Conservation (phyloP, 2,329 filamentous ascomycete genomes). For the Drechslerella coelobrocha region DNA sequence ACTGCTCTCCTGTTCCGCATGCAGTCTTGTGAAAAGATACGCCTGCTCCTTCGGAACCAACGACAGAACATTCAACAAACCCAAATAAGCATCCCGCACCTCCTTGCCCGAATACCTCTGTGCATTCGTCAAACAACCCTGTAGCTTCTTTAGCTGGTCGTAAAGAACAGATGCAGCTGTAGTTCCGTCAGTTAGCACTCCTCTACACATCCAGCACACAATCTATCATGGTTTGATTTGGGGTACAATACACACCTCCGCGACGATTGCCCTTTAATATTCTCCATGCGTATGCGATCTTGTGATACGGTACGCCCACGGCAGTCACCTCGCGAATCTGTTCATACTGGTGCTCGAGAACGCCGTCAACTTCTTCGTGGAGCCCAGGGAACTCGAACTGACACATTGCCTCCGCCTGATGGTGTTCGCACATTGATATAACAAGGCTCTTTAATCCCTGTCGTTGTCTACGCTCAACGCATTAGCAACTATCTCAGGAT, state of each 20-base stretch:
- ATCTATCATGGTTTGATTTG: not conserved
- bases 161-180: constrained; percentile 68
- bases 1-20: constrained; percentile 60
- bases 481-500: constrained; percentile 19
- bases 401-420: constrained; percentile 72
- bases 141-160: constrained; percentile 70
- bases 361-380: constrained; percentile 77
- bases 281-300: constrained; percentile 89
- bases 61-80: constrained; percentile 89
- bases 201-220: too few relatives aligned
- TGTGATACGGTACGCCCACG: constrained; percentile 74
- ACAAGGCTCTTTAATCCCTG: constrained; percentile 75
- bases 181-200: constrained; percentile 7
- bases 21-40: constrained; percentile 72
- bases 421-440: constrained; percentile 72
- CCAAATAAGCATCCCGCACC: constrained; percentile 78
- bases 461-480: constrained; percentile 62
- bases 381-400: constrained; percentile 79
- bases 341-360: constrained; percentile 74
- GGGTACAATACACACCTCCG: constrained; percentile 63
- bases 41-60: constrained; percentile 82
- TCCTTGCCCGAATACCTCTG: constrained; percentile 60
- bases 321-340: constrained; percentile 70
- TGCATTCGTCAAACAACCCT: constrained; percentile 67
- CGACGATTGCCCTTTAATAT: constrained; percentile 79